Conservation (phyloP, 1,139 yeast genomes). For the Yamadazyma friedrichii region DNA sequence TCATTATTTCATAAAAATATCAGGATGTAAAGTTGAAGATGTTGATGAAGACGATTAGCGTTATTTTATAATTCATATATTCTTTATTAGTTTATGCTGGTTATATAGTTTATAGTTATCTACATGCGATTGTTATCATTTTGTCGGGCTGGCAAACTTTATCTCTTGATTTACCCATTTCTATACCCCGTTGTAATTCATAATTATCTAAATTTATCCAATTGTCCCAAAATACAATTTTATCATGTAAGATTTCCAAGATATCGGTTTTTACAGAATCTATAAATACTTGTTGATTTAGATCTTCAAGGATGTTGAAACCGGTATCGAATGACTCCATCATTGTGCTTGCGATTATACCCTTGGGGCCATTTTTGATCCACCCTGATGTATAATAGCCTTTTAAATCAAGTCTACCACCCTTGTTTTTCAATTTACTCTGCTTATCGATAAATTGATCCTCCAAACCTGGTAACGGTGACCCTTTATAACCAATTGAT, state of each 20-base stretch:
- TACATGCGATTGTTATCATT: conserved; percentile 42
- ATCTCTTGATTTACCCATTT: conserved; percentile 51
- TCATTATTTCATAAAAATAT: conserved; percentile 31
- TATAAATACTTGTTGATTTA: conserved; percentile 33
- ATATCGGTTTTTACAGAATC: conserved; percentile 14
- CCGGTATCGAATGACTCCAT: conserved; percentile 79
- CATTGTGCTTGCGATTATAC: conserved; percentile 92
- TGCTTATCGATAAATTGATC: conserved; percentile 50
- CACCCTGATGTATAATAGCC: conserved; percentile 88
- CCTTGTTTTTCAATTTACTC: conserved; percentile 57
- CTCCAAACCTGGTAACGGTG: conserved; percentile 57
- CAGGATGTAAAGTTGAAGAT: conserved; percentile 24
- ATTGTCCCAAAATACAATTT: conserved; percentile 60
- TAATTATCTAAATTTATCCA: conserved; percentile 62
- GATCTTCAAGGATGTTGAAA: conserved; percentile 58
- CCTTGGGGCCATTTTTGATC: conserved; percentile 86
- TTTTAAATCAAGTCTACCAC: background rate
- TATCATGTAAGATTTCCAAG: conserved; percentile 19
- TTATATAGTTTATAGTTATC: conserved; percentile 6
- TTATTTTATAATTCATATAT: no score
- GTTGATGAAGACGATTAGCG: background rate
- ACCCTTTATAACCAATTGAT: conserved; percentile 82
- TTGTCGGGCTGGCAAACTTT: conserved; percentile 52
- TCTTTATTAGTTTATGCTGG: no score
- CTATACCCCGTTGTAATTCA: conserved; percentile 52